phyloP scores from a whole-genome alignment of 1,139 yeast species.

The Suhomyces yuchorum region DNA sequence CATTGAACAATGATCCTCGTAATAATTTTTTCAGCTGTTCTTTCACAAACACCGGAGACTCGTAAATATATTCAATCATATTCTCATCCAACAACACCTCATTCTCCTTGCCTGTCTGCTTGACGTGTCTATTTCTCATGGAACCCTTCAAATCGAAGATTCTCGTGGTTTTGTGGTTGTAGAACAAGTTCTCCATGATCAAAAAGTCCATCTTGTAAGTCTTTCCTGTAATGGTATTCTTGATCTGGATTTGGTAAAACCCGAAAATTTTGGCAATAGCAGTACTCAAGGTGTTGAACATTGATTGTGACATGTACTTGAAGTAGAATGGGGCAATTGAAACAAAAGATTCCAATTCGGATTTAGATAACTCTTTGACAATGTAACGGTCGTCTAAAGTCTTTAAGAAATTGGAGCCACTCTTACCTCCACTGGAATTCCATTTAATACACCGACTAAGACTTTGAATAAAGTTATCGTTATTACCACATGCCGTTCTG shows the following conservation, averaged over 20 bases:
- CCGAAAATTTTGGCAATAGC: slow-evolving; percentile 95
- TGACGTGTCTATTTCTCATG: slow-evolving; percentile 95
- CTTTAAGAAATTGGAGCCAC: slow-evolving; percentile 91
- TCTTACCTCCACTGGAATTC: slow-evolving; percentile 96
- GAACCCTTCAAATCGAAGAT: slow-evolving; percentile 97
- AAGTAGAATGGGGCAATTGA: slow-evolving; percentile 96
- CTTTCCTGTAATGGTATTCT: slow-evolving; percentile 74
- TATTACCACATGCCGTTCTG: slow-evolving; percentile 78
- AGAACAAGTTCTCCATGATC: slow-evolving; percentile 94
- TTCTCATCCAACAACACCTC: slow-evolving; percentile 95
- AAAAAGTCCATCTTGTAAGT: slow-evolving; percentile 85
- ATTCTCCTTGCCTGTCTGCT: slow-evolving; percentile 93
- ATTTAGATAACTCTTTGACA: slow-evolving; percentile 83
- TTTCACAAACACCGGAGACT: slow-evolving; percentile 90
- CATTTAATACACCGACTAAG: slow-evolving; percentile 90
- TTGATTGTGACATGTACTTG: slow-evolving; percentile 92
- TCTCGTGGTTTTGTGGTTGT: slow-evolving; percentile 77
- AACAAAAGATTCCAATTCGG: slow-evolving; percentile 90
- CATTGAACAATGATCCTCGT: slow-evolving; percentile 91
- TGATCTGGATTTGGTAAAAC: slow-evolving; percentile 87
- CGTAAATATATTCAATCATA: slow-evolving; percentile 97
- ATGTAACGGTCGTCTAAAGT: slow-evolving; percentile 89
- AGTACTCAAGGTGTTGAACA: slow-evolving; percentile 92
- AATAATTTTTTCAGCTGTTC: slow-evolving; percentile 87
- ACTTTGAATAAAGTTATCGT: slow-evolving; percentile 79